Evolutionary conservation across 768 basidiomycete genomes (phyloP).

Genomic region (Amanita pallidorosea): DNA sequence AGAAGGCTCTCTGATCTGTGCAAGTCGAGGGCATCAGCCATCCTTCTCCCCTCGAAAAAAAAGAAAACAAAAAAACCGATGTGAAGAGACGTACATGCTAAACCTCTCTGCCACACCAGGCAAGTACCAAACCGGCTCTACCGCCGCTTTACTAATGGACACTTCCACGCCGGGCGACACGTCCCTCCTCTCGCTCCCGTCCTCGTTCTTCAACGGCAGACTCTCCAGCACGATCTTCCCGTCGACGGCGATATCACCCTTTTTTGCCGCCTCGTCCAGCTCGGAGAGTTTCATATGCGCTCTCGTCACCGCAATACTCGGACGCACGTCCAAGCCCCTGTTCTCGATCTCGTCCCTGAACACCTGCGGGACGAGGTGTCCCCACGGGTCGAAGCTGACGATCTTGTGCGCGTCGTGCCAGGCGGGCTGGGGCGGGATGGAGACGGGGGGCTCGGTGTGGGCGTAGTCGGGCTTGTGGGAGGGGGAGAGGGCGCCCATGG

Average conservation of each 20-base stretch:
- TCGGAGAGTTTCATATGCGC: conserved; percentile 94
- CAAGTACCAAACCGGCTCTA: conserved; percentile 94
- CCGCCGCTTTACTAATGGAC: conserved; percentile 82
- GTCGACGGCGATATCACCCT: conserved; percentile 67
- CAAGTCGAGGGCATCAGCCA: too few species aligned
- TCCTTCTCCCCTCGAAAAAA: not conserved
- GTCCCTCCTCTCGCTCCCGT: conserved; percentile 40
- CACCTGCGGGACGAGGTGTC: conserved; percentile 71
- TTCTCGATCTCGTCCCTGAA: conserved; percentile 54
- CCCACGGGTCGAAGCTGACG: conserved; percentile 91
- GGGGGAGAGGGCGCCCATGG: conserved; percentile 74
- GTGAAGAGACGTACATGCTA: conserved; percentile 51
- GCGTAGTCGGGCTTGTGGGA: conserved; percentile 76
- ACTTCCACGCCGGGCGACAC: conserved; percentile 79
- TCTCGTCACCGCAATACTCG: conserved; percentile 87
- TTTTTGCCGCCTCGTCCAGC: conserved; percentile 70
- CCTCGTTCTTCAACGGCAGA: conserved; percentile 47
- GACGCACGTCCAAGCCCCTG: conserved; percentile 72
- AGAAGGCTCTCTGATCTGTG: conserved; percentile 71
- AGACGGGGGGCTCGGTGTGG: conserved; percentile 76
- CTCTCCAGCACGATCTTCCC: conserved; percentile 75
- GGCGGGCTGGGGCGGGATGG: conserved; percentile 61
- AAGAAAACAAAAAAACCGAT: conserved; percentile 6
- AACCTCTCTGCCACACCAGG: conserved; percentile 93
- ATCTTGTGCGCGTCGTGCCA: conserved; percentile 78